Conservation (phyloP, 345 rosid genomes). For the Rhodamnia argentea region DNA sequence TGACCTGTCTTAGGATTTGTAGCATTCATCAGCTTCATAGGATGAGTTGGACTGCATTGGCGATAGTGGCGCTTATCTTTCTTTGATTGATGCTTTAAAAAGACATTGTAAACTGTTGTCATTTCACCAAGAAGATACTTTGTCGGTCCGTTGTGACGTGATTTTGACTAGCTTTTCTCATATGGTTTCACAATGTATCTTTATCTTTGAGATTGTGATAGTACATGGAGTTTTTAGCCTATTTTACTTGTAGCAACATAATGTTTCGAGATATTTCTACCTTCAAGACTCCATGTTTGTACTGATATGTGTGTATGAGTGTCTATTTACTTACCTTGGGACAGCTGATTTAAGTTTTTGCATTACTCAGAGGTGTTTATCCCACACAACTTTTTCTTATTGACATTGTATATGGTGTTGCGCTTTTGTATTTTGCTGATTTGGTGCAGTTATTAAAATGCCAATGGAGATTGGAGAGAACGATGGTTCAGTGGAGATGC, state of each 20-base stretch:
- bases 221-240: neutral
- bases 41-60: neutral
- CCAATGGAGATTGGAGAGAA: conserved; percentile 19
- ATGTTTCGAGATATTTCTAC: neutral
- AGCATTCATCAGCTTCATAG: neutral
- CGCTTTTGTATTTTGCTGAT: neutral
- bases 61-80: neutral
- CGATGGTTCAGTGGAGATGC: conserved; percentile 33
- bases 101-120: neutral
- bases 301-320: neutral
- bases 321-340: neutral
- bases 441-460: neutral
- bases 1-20: neutral
- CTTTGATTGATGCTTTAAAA: neutral
- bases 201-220: neutral
- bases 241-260: neutral
- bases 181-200: neutral
- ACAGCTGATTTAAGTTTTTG: neutral
- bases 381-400: neutral
- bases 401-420: neutral
- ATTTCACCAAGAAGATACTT: neutral
- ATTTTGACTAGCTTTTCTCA: neutral
- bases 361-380: neutral
- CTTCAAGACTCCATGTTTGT: neutral
- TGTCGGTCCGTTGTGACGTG: neutral